Evolutionary conservation across 2,329 filamentous ascomycete species (phyloP).

Genomic region (Tolypocladium pustulatum): DNA sequence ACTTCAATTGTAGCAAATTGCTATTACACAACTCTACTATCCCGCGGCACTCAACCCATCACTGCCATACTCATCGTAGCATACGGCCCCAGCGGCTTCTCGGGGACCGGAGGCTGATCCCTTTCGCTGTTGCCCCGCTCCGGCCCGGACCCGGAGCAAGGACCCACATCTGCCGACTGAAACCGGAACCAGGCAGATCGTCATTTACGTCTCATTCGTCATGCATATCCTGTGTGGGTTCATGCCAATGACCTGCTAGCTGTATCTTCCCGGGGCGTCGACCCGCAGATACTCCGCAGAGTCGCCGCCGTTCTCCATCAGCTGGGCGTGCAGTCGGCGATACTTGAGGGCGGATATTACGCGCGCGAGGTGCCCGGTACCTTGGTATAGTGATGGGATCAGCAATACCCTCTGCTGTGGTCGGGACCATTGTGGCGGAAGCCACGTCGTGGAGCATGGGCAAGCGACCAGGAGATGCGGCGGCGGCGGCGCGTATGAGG

Average conservation of each 20-base stretch:
- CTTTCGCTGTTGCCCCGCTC: not conserved
- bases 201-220: slow-evolving; percentile 13
- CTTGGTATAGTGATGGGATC: no score
- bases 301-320: slow-evolving; percentile 12
- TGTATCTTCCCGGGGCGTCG: slow-evolving; percentile 11
- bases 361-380: no score
- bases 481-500: no score
- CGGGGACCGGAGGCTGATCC: not conserved
- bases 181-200: slow-evolving; percentile 11
- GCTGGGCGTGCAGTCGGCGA: slow-evolving; percentile 19
- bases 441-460: no score
- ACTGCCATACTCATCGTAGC: no score
- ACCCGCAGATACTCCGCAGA: slow-evolving; percentile 13
- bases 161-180: not conserved
- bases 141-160: not conserved
- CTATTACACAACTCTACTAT: not conserved
- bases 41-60: not conserved
- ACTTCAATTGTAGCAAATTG: no score
- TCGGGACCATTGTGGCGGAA: no score
- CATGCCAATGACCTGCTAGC: slow-evolving; percentile 14
- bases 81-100: not conserved
- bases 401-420: no score
- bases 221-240: slow-evolving; percentile 18
- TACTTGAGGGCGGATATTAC: slow-evolving; percentile 18
- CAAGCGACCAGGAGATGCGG: no score